Percentiles rank a stretch among this genome's conserved stretches.
phyloP scores from a whole-genome alignment of 768 basidiomycete genomes.

The Nidularia sp. region DNA sequence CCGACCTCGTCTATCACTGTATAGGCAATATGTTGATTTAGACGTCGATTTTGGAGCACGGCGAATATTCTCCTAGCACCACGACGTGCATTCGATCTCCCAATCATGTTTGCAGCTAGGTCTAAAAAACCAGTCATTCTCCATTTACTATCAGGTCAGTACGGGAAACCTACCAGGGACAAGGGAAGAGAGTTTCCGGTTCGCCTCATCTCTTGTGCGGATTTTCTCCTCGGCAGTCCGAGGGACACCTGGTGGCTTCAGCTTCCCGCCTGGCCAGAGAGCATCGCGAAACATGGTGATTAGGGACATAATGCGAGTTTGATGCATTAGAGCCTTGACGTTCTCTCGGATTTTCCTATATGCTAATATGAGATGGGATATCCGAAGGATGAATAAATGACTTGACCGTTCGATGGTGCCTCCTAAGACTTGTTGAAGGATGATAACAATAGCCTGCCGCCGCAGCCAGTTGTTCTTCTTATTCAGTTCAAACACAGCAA shows the following conservation, averaged over 20 bases:
- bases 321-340: constrained; percentile 58
- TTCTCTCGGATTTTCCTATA: constrained; percentile 85
- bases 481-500: constrained; percentile 92
- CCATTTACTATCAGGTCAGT: neutral
- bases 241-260: constrained; percentile 54
- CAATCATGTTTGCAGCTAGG: constrained; percentile 95
- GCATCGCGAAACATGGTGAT: constrained; percentile 66
- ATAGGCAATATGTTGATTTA: constrained; percentile 91
- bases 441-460: constrained; percentile 92
- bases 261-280: constrained; percentile 83
- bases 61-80: constrained; percentile 92
- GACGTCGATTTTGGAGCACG: constrained; percentile 88
- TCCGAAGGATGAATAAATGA: constrained; percentile 12
- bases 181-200: constrained; percentile 83
- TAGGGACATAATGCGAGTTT: constrained; percentile 64
- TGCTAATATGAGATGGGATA: constrained; percentile 2
- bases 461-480: constrained; percentile 97
- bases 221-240: constrained; percentile 80
- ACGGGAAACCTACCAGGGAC: constrained; percentile 67
- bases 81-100: constrained; percentile 90
- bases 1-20: constrained; percentile 86
- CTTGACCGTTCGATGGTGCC: constrained; percentile 89
- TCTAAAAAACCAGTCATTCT: constrained; percentile 41
- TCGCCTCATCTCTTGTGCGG: constrained; percentile 81
- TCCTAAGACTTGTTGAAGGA: constrained; percentile 92